Base-by-base conservation (phyloP, 2,329 filamentous ascomycete species). In the Ceratocystis colombiana region DNA sequence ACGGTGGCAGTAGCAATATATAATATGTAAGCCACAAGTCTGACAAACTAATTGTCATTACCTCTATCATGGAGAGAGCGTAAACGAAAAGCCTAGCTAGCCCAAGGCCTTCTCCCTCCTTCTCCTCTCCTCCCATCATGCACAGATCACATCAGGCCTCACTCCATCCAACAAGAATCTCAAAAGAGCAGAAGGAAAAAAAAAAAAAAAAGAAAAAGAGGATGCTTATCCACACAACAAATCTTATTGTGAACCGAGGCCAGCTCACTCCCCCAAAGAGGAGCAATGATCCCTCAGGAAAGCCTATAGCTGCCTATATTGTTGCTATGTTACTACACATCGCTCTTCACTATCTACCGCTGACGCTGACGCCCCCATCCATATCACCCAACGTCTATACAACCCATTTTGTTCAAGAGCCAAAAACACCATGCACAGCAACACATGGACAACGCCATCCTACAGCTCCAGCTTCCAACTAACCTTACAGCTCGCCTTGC, bases 121-220 rank as follows among this genome's bases (percentile, higher is more conserved):
- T 48, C 45, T 48, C 45, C 45, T 20, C 45, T 48, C 45, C 2
- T 20, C 45, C 45, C 45, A 17, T 8, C 53, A 57, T 57, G 53
- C 53, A 57, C 53, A 30, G 53, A 57, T 57, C 53, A 57, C 53
- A 57, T 30, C 53, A 57, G 53, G 53, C 28, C 53, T 30, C 53
- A 57, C 30, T 33, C 53, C 53, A 25, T 5, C 53, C 28, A 57
- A 20, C 22, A n/a, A 50, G 22, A n/a, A n/a, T 8, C n/a, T 50
- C 46, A 50, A 50, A 50, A 50, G 6, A 50, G 22, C n/a, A n/a
- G 12, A 50, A 22, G 22, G 22, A 7, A 7, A 17, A 7, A 48
- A 22, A n/a, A n/a, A 22, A 30, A 57, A 57, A 22, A 28, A 28
- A 2, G 1, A 22, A 55, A 28, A 10, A 57, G 20, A 57, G 53